Evolutionary conservation across 2,329 filamentous ascomycete genomes (phyloP).

Genomic region (Fusarium guadeloupense): DNA sequence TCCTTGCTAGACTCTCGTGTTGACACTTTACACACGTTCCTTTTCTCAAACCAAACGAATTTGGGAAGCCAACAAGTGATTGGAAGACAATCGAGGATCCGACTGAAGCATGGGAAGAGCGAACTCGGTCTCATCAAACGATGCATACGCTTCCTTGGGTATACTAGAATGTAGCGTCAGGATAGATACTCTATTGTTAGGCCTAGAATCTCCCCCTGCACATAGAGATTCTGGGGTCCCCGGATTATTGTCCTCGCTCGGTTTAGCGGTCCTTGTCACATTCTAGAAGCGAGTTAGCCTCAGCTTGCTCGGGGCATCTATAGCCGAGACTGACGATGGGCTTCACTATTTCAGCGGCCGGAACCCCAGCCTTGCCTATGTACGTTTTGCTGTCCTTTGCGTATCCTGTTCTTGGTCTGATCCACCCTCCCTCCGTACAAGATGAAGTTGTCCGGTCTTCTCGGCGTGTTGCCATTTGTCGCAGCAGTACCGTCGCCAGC

Average conservation of each 20-base stretch:
- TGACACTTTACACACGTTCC: no score
- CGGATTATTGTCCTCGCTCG: not conserved
- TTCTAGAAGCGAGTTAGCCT: not conserved
- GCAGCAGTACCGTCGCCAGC: not conserved
- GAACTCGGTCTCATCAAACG: no score
- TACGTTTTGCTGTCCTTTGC: not conserved
- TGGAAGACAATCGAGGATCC: no score
- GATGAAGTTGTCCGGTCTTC: not conserved
- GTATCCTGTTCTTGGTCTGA: not conserved
- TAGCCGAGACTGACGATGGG: not conserved
- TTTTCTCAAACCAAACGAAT: no score
- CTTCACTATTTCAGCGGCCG: not conserved
- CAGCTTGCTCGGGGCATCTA: not conserved
- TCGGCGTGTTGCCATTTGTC: not conserved
- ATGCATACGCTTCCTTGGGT: no score
- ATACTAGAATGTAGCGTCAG: no score
- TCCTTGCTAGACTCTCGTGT: no score
- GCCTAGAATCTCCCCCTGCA: no score
- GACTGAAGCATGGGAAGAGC: no score
- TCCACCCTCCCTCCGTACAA: not conserved
- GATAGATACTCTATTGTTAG: no score
- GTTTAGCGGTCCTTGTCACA: not conserved
- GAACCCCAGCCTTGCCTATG: not conserved
- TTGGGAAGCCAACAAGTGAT: no score
- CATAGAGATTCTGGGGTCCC: no score